Evolutionary conservation across 2,329 filamentous ascomycete species (phyloP).

Genomic region (Beauveria pseudobassiana): DNA sequence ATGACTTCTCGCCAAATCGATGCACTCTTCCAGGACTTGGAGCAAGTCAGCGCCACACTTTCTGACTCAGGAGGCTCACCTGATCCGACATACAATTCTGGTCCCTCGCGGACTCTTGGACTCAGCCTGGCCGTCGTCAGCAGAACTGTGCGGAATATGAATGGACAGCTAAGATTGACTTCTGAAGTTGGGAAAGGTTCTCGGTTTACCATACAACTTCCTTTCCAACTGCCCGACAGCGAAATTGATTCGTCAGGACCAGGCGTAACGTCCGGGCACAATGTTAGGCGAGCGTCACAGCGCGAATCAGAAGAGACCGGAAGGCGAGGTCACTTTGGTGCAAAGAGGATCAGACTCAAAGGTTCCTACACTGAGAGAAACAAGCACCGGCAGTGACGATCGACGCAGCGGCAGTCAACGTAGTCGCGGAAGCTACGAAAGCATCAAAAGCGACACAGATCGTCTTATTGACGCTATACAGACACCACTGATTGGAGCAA

Average conservation of each 20-base stretch:
- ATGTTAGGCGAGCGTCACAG: slow-evolving; percentile 14
- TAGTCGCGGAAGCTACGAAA: slow-evolving; percentile 36
- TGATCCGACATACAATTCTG: slow-evolving; percentile 20
- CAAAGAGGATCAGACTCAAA: slow-evolving; percentile 31
- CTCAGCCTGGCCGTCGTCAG: slow-evolving; percentile 85
- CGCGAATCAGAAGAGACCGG: slow-evolving; percentile 19
- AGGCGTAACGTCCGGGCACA: neutral
- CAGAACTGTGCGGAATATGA: slow-evolving; percentile 81
- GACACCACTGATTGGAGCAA: slow-evolving; percentile 42
- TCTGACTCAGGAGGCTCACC: neutral
- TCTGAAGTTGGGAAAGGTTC: slow-evolving; percentile 79
- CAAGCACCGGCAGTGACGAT: slow-evolving; percentile 13
- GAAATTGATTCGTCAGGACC: slow-evolving; percentile 18
- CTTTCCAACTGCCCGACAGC: slow-evolving; percentile 54
- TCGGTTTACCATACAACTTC: slow-evolving; percentile 71
- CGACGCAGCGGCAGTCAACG: slow-evolving; percentile 32
- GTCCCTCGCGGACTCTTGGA: slow-evolving; percentile 50
- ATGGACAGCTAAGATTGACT: slow-evolving; percentile 76
- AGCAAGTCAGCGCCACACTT: slow-evolving; percentile 48
- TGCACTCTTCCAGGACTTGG: slow-evolving; percentile 49
- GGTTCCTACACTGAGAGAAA: slow-evolving; percentile 1
- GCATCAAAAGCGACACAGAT: slow-evolving; percentile 56
- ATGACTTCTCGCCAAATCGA: slow-evolving; percentile 59
- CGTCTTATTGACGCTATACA: slow-evolving; percentile 66
- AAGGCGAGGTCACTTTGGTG: slow-evolving; percentile 56